Percentiles rank a stretch among this genome's conserved stretches.
phyloP scores from a whole-genome alignment of 331 rosid species.

The Rhamnella rubrinervis region DNA sequence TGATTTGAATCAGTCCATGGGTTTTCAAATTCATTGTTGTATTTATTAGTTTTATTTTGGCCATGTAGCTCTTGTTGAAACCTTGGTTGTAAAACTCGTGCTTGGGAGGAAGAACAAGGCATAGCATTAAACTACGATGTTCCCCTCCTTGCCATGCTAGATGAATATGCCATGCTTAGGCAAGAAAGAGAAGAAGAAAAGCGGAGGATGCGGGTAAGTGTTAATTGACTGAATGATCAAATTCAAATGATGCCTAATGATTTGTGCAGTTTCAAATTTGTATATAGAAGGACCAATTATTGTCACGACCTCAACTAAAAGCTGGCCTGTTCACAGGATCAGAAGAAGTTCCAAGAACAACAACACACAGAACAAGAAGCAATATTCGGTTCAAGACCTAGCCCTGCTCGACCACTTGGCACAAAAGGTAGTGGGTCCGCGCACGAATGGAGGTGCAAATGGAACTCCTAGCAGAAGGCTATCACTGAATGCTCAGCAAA shows the following conservation, averaged over 20 bases:
- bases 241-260: neutral
- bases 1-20: slow-evolving; percentile 13
- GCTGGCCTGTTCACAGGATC: slow-evolving; percentile 49
- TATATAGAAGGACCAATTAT: neutral
- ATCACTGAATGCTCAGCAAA: slow-evolving; percentile 73
- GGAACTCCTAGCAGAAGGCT: slow-evolving; percentile 84
- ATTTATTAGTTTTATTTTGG: slow-evolving; percentile 22
- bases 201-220: slow-evolving; percentile 77
- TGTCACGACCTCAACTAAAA: neutral
- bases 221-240: slow-evolving; percentile 8
- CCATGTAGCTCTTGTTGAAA: slow-evolving; percentile 76
- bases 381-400: slow-evolving; percentile 63
- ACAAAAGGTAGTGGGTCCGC: slow-evolving; percentile 71
- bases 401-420: slow-evolving; percentile 72
- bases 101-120: slow-evolving; percentile 90
- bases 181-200: slow-evolving; percentile 94
- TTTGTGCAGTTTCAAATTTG: neutral
- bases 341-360: slow-evolving; percentile 71
- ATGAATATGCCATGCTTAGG: slow-evolving; percentile 92
- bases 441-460: slow-evolving; percentile 70
- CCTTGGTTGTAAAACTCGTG: slow-evolving; percentile 79
- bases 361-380: slow-evolving; percentile 74
- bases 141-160: slow-evolving; percentile 94
- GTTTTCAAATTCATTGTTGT: neutral
- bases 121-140: slow-evolving; percentile 75